phyloP scores from a whole-genome alignment of 192 early-diverging fungal species.

The Rhizophagus clarus region DNA sequence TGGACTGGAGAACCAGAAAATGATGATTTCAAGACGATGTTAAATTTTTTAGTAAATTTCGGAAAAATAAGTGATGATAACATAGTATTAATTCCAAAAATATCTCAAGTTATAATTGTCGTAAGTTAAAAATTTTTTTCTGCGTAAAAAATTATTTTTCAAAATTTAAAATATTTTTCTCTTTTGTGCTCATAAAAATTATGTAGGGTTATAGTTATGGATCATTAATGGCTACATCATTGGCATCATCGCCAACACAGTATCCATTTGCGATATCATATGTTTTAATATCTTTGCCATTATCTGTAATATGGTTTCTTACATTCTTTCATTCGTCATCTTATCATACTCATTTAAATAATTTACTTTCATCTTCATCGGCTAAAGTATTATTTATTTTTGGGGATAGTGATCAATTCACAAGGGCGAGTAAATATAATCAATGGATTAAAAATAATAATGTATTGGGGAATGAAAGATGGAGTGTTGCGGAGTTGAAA shows the following conservation, averaged over 20 bases:
- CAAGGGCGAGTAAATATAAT: background rate
- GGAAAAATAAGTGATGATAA: background rate
- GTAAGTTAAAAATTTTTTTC: conserved; percentile 21
- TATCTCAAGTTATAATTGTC: conserved; percentile 4
- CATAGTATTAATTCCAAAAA: conserved; percentile 4
- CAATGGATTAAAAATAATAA: background rate
- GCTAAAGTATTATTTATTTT: conserved; percentile 23
- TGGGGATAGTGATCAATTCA: conserved; percentile 32
- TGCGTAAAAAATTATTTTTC: background rate
- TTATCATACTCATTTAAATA: background rate
- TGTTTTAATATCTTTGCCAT: conserved; percentile 24
- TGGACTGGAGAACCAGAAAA: conserved; percentile 46
- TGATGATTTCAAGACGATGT: conserved; percentile 41
- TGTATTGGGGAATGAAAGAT: background rate
- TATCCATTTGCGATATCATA: conserved; percentile 9
- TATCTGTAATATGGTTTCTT: conserved; percentile 27
- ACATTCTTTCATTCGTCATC: conserved; percentile 3
- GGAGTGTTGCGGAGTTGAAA: conserved; percentile 13
- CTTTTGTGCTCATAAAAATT: too few relatives aligned
- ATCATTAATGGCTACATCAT: conserved; percentile 23
- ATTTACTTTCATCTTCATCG: background rate
- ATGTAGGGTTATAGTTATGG: conserved; percentile 32
- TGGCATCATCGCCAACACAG: background rate
- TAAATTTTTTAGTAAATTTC: conserved; percentile 40
- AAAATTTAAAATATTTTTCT: background rate